Conservation (phyloP, 805 yeast species). For the Kodamaea laetipori region DNA sequence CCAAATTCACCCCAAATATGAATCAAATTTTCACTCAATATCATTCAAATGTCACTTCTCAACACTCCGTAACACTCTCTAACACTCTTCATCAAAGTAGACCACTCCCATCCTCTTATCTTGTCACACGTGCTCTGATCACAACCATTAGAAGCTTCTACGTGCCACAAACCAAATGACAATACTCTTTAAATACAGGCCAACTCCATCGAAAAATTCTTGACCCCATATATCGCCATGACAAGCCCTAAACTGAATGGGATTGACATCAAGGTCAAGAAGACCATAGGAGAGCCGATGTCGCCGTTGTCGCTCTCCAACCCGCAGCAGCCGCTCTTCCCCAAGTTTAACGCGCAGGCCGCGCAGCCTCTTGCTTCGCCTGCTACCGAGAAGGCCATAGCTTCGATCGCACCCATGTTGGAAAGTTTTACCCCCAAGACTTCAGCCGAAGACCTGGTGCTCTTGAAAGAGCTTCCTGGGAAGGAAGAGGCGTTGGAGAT, state of each 20-base stretch:
- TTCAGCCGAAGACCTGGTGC: constrained; percentile 36
- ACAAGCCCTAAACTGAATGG: neutral
- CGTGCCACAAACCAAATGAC: no score
- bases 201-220: constrained; percentile 2
- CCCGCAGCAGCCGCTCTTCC: constrained; percentile 1
- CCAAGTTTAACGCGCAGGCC: constrained; percentile 1
- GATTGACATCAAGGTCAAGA: constrained; percentile 7
- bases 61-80: no score
- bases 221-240: constrained; percentile 1
- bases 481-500: constrained; percentile 1
- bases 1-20: no score
- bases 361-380: constrained; percentile 25
- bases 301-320: constrained; percentile 35
- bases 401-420: constrained; percentile 76
- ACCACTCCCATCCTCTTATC: no score
- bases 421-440: constrained; percentile 75
- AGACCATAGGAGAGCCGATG: constrained; percentile 30
- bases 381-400: constrained; percentile 61
- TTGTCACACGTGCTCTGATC: no score
- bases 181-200: no score
- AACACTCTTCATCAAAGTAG: no score
- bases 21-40: no score
- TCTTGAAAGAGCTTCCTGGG: neutral
- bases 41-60: no score
- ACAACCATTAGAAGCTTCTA: no score